Evolutionary conservation across 257 asterid species (phyloP).

Genomic region (Mitragyna speciosa): DNA sequence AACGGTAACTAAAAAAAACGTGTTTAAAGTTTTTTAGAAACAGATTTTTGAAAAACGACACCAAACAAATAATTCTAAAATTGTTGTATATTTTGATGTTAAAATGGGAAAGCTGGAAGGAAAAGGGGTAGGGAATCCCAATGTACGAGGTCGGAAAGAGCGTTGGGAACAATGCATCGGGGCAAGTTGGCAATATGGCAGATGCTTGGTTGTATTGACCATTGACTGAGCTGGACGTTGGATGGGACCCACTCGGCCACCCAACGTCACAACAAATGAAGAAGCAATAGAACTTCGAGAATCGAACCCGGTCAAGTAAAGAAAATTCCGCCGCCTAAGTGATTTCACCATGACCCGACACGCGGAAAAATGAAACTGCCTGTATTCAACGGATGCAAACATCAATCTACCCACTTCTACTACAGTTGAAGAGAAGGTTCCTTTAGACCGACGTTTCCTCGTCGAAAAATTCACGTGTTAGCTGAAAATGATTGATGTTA

Average conservation of each 20-base stretch:
- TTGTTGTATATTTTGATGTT: no score
- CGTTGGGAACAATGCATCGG: background rate
- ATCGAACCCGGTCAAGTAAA: background rate
- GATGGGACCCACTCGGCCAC: background rate
- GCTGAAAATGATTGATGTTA: background rate
- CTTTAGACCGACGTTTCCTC: background rate
- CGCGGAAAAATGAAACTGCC: background rate
- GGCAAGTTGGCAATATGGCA: background rate
- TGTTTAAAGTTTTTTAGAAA: no score
- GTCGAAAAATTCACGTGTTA: background rate
- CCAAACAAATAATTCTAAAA: no score
- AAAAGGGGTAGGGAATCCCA: no score
- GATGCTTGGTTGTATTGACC: background rate
- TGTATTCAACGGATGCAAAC: background rate
- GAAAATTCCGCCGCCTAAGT: constrained; percentile 12
- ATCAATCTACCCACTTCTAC: background rate
- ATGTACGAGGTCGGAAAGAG: no score
- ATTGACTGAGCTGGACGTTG: background rate
- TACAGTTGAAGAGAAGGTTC: no score
- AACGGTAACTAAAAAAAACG: no score
- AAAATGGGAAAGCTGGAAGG: no score
- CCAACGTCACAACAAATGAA: background rate
- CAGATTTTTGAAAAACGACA: no score
- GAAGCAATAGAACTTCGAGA: background rate
- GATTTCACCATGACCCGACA: background rate